Conservation (phyloP, 2,329 filamentous ascomycete species). For the Claviceps sp. region DNA sequence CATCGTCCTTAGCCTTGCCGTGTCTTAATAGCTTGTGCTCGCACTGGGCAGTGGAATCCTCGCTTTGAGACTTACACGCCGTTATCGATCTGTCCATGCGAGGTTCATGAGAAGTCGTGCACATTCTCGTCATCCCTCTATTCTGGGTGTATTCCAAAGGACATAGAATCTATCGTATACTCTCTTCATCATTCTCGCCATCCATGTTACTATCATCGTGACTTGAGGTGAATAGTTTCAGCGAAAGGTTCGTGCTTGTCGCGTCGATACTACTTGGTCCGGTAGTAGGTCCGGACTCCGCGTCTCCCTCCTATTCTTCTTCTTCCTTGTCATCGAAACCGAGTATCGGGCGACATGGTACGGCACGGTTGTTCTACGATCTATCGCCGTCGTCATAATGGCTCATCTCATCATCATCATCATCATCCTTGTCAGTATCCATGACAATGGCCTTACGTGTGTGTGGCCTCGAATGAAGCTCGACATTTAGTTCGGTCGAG, state of each 20-base stretch:
- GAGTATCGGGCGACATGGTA: background rate
- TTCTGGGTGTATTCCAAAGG: slow-evolving; percentile 4
- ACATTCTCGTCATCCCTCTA: slow-evolving; percentile 5
- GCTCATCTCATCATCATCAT: slow-evolving; percentile 5
- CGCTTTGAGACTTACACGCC: slow-evolving; percentile 7
- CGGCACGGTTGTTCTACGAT: background rate
- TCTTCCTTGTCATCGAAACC: slow-evolving; percentile 3
- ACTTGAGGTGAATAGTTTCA: background rate
- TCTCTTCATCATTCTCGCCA: background rate
- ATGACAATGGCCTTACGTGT: slow-evolving; percentile 16
- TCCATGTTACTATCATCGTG: slow-evolving; percentile 4
- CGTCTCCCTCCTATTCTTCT: background rate
- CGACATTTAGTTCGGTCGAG: background rate
- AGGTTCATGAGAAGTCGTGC: slow-evolving; percentile 8
- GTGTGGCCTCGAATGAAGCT: slow-evolving; percentile 5
- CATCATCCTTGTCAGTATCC: slow-evolving; percentile 10
- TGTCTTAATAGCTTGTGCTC: slow-evolving; percentile 7
- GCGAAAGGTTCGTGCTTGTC: background rate
- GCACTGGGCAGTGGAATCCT: slow-evolving; percentile 9
- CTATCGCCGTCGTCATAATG: slow-evolving; percentile 12
- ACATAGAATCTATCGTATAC: background rate
- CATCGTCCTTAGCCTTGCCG: slow-evolving; percentile 11
- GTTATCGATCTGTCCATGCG: slow-evolving; percentile 13
- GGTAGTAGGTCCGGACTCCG: background rate
- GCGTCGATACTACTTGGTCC: background rate